Evolutionary conservation across 176 grass and related monocot species (phyloP).

Genomic region (Tuctoria greenei): DNA sequence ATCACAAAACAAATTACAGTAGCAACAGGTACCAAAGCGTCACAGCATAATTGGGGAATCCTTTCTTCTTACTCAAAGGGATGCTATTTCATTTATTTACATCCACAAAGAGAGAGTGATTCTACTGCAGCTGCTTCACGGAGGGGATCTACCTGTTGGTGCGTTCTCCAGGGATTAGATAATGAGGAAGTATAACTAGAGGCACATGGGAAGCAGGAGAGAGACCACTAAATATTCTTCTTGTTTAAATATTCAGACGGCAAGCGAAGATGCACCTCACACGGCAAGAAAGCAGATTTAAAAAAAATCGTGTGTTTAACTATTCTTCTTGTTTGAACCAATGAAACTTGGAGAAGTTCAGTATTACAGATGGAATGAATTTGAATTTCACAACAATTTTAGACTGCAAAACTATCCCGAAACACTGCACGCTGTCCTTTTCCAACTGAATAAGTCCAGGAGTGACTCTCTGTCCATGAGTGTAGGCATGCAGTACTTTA

Average conservation of each 20-base stretch:
- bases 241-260: too few relatives aligned
- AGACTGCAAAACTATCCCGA: background rate
- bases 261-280: background rate
- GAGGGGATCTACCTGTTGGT: background rate
- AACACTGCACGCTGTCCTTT: conserved; percentile 5
- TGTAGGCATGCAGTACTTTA: background rate
- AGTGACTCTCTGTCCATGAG: background rate
- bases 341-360: background rate
- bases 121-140: conserved; percentile 1
- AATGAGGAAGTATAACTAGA: conserved; percentile 12
- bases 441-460: background rate
- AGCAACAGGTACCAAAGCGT: background rate
- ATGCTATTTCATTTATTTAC: conserved; percentile 2
- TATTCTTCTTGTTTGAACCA: background rate
- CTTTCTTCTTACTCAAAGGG: background rate
- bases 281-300: conserved; percentile 3
- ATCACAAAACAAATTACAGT: background rate
- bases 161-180: background rate
- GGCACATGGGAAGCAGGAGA: conserved; percentile 27
- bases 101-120: background rate
- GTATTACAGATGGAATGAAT: background rate
- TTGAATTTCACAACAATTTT: background rate
- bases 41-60: background rate
- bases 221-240: conserved; percentile 19
- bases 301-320: background rate